phyloP scores from a whole-genome alignment of 208 protist genomes.

The Balamuthia mandrillaris region DNA sequence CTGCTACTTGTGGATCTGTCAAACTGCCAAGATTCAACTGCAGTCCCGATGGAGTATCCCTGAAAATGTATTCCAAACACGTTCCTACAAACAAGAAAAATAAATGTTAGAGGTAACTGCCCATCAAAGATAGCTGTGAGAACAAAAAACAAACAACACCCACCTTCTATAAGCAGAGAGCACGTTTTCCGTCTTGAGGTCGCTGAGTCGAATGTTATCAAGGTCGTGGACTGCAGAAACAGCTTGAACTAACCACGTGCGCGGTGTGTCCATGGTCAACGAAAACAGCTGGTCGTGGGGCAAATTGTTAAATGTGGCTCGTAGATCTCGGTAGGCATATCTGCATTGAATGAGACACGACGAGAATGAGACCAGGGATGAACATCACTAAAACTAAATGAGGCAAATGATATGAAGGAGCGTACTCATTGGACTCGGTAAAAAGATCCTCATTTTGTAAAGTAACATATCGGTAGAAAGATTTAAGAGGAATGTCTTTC shows the following conservation, averaged over 20 bases:
- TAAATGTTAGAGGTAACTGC: not conserved
- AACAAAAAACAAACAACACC: not conserved
- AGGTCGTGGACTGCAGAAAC: slow-evolving; percentile 81
- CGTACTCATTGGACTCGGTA: slow-evolving; percentile 57
- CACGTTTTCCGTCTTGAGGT: slow-evolving; percentile 51
- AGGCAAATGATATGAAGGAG: too few relatives aligned
- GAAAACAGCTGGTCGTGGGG: slow-evolving; percentile 60
- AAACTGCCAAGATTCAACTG: slow-evolving; percentile 73
- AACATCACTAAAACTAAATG: too few relatives aligned
- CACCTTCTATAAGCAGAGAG: slow-evolving; percentile 79
- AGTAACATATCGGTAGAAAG: slow-evolving; percentile 87
- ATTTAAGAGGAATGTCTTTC: slow-evolving; percentile 78
- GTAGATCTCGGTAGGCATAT: too few relatives aligned
- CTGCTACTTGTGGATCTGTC: slow-evolving; percentile 42
- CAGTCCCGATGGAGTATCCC: slow-evolving; percentile 68
- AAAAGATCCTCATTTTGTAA: slow-evolving; percentile 71
- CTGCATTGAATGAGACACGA: too few relatives aligned
- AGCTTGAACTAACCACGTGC: slow-evolving; percentile 83
- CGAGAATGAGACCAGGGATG: too few relatives aligned
- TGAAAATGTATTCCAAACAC: slow-evolving; percentile 45
- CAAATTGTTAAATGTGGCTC: slow-evolving; percentile 47
- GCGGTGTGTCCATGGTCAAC: slow-evolving; percentile 82
- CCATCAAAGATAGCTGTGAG: not conserved
- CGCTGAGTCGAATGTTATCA: slow-evolving; percentile 91
- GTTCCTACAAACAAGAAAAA: not conserved